phyloP scores from a whole-genome alignment of 495 filamentous ascomycete species.

The Xylaria bambusicola region DNA sequence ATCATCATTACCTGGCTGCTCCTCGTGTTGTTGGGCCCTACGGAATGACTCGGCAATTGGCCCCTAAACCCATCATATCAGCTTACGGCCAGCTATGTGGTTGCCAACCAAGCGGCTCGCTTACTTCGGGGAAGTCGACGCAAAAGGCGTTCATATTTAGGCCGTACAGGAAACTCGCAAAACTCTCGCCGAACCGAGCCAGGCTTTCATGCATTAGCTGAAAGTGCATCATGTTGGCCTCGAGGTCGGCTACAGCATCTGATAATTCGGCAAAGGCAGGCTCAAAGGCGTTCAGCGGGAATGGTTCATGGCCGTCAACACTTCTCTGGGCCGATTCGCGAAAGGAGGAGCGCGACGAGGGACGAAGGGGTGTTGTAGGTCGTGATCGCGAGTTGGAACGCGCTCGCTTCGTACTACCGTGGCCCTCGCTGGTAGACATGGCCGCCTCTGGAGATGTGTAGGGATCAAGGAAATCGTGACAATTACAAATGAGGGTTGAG shows the following conservation, averaged over 20 bases:
- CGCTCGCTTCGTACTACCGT: constrained; percentile 31
- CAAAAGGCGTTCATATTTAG: constrained; percentile 99
- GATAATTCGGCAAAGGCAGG: constrained; percentile 90
- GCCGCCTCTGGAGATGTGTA: neutral
- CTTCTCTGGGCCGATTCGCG: constrained; percentile 61
- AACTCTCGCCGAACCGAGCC: constrained; percentile 92
- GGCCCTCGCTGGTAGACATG: constrained; percentile 35
- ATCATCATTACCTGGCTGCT: constrained; percentile 36
- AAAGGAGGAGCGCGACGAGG: constrained; percentile 84
- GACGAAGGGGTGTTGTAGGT: constrained; percentile 90
- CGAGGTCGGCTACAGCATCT: constrained; percentile 91
- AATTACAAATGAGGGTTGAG: neutral
- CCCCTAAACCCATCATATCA: constrained; percentile 32
- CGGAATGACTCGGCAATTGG: constrained; percentile 69
- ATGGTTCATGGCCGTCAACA: constrained; percentile 61
- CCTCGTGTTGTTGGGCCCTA: constrained; percentile 58
- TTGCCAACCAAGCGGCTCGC: neutral
- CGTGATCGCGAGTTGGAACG: constrained; percentile 66
- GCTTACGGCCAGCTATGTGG: neutral
- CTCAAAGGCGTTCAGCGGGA: constrained; percentile 81
- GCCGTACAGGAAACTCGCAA: constrained; percentile 92
- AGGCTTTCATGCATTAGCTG: constrained; percentile 97
- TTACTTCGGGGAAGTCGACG: constrained; percentile 93
- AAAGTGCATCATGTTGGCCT: constrained; percentile 96
- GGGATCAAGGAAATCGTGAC: neutral